Percentiles rank a stretch among this genome's conserved stretches.
These are phyloP conservation scores for Mesostigma viride DNA, from an alignment of 139 green algal genomes.

Conservation along the genomic window DNA sequence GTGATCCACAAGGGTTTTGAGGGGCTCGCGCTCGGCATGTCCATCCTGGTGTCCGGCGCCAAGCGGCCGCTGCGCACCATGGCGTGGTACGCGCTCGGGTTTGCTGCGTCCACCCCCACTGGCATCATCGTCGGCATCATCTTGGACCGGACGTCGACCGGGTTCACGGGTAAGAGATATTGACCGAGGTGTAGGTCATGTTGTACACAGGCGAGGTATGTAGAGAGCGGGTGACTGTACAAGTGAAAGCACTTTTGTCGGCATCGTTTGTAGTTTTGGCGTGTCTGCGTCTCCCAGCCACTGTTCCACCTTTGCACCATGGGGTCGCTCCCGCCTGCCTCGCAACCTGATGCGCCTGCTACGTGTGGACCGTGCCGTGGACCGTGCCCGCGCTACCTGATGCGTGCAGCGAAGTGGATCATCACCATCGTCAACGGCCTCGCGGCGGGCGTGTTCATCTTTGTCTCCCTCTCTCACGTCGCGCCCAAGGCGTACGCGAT, in stretches of 20 bases:
- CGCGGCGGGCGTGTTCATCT: slow-evolving; percentile 17
- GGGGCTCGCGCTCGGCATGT: slow-evolving; percentile 9
- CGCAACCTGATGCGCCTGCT: too few species aligned
- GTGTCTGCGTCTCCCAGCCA: too few species aligned
- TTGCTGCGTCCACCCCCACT: neutral
- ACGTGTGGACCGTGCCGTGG: too few species aligned
- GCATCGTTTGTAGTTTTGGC: too few species aligned
- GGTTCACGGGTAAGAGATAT: too few species aligned
- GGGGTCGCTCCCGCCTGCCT: too few species aligned
- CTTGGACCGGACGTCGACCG: neutral
- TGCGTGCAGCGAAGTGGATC: neutral
- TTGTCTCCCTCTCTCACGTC: slow-evolving; percentile 9
- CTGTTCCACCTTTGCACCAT: too few species aligned
- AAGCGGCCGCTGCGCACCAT: neutral
- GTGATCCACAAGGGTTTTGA: slow-evolving; percentile 16
- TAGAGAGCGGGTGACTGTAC: too few species aligned
- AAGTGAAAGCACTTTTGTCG: too few species aligned
- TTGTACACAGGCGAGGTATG: too few species aligned
- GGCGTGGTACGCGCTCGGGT: neutral
- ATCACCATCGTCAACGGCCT: slow-evolving; percentile 15
- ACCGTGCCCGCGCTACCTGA: too few species aligned
- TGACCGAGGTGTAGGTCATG: too few species aligned
- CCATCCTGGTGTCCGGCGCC: neutral
- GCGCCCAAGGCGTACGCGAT: slow-evolving; percentile 13
- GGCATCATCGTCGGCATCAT: slow-evolving; percentile 17